Evolutionary conservation across 78 protist species (phyloP).

Genomic region (Dictyostelium citrinum): DNA sequence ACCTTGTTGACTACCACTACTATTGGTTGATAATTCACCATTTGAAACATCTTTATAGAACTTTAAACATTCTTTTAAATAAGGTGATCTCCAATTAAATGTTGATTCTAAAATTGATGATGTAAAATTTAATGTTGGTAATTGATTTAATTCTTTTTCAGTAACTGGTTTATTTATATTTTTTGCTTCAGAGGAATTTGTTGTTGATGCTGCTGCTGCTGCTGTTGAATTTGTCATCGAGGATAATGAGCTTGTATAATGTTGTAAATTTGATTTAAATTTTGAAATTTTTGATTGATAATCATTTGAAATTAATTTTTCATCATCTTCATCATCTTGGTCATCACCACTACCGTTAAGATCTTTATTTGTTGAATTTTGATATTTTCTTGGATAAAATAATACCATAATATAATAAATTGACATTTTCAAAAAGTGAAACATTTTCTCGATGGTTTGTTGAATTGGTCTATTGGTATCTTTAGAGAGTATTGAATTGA

Average conservation of each 20-base stretch:
- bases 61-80: constrained; percentile 7
- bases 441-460: neutral
- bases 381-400: constrained; percentile 26
- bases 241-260: neutral
- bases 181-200: neutral
- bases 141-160: neutral
- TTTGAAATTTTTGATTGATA: constrained; percentile 16
- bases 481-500: neutral
- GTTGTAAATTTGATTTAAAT: neutral
- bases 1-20: neutral
- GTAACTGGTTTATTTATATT: neutral
- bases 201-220: neutral
- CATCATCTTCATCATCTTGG: neutral
- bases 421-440: constrained; percentile 3
- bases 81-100: constrained; percentile 60
- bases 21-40: neutral
- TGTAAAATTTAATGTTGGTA: constrained; percentile 42
- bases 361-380: neutral
- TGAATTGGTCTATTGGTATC: neutral
- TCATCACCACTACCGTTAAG: neutral
- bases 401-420: constrained; percentile 5
- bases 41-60: constrained; percentile 1
- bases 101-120: constrained; percentile 29
- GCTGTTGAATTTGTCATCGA: too few species aligned
- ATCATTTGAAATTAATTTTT: neutral